These are phyloP conservation scores for Yamagishiella unicocca DNA, from an alignment of 139 green algal species.

Conservation along the genomic window DNA sequence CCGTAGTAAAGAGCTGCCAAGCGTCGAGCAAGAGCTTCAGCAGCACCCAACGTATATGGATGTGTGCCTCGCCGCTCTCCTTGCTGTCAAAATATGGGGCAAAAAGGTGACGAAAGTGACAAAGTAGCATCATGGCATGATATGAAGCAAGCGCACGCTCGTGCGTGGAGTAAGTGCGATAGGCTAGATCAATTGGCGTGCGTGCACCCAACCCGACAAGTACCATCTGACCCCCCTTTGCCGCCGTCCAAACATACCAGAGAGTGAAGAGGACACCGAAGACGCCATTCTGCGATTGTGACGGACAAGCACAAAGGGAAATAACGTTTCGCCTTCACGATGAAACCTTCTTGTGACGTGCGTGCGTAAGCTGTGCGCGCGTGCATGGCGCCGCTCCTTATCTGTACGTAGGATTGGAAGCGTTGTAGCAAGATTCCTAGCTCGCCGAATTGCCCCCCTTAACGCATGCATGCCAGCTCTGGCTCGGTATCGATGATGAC, in stretches of 20 bases:
- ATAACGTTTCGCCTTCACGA: neutral
- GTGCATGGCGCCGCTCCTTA: neutral
- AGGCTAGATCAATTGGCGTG: too few relatives aligned
- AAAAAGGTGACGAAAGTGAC: too few relatives aligned
- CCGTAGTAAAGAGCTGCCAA: slow-evolving; percentile 37
- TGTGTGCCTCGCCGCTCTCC: slow-evolving; percentile 21
- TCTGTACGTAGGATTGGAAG: neutral
- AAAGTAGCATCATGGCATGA: too few relatives aligned
- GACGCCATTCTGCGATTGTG: slow-evolving; percentile 13
- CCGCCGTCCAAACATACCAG: neutral
- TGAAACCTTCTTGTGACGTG: neutral
- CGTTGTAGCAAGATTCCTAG: neutral
- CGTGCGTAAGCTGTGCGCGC: neutral
- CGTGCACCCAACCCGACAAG: too few relatives aligned
- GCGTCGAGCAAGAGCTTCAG: slow-evolving; percentile 27
- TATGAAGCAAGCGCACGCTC: too few relatives aligned
- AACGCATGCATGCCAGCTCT: too few relatives aligned
- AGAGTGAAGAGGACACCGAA: slow-evolving; percentile 38
- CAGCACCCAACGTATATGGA: slow-evolving; percentile 1
- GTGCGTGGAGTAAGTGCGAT: too few relatives aligned
- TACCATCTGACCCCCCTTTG: too few relatives aligned
- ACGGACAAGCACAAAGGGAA: neutral
- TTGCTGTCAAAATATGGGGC: too few relatives aligned
- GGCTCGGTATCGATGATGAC: too few relatives aligned
- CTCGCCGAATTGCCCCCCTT: neutral